Evolutionary conservation across 495 filamentous ascomycete genomes (phyloP).

Genomic region (Astrothelium subdiscretum): DNA sequence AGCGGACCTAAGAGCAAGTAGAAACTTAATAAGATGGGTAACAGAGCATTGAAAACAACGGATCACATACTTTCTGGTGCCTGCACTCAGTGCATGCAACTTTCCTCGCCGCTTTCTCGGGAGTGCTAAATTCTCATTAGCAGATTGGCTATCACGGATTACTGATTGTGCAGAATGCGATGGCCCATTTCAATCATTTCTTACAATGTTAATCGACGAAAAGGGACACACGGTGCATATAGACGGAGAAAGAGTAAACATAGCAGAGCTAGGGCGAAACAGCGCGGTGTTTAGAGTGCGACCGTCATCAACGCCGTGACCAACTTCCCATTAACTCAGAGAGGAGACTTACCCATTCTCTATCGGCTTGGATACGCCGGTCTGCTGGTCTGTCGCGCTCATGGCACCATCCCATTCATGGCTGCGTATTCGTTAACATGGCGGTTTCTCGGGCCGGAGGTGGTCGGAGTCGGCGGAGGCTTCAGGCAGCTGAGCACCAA

Average conservation of each 20-base stretch:
- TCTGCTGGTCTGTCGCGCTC: not conserved
- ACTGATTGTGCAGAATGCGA: not conserved
- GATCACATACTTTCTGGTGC: not conserved
- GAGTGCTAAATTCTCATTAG: not conserved
- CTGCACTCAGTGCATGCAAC: not conserved
- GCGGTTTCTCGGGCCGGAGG: not conserved
- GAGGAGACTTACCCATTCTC: not conserved
- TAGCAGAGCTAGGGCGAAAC: too few relatives aligned
- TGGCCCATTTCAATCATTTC: not conserved
- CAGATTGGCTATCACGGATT: too few relatives aligned
- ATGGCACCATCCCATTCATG: not conserved
- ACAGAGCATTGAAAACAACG: not conserved
- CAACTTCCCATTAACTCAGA: too few relatives aligned
- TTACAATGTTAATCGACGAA: not conserved
- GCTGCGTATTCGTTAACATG: not conserved
- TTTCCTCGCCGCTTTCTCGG: not conserved
- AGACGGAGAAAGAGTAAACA: not conserved
- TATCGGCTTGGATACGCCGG: not conserved
- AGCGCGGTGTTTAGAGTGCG: too few relatives aligned
- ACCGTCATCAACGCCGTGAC: too few relatives aligned
- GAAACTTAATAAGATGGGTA: not conserved
- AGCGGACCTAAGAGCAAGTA: not conserved
- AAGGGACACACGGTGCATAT: not conserved
- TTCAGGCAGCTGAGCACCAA: not conserved
- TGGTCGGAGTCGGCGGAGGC: not conserved